A percentile compares a stretch with the other conserved stretches of the same genome.
Conservation (phyloP, 2,329 filamentous ascomycete genomes). For the Fusarium haematococcum region DNA sequence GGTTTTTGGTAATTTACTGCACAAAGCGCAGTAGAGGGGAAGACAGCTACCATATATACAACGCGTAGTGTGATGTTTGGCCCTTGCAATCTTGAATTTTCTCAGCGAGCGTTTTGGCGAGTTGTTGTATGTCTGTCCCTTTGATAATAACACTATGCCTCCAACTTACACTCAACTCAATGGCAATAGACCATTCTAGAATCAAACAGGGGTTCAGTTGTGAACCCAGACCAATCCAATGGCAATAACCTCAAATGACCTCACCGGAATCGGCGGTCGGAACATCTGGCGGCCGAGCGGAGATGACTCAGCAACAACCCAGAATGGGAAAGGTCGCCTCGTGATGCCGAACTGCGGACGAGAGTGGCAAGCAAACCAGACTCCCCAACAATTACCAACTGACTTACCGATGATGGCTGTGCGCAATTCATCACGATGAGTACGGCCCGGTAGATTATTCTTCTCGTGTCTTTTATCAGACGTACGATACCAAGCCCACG, state of each 20-base stretch:
- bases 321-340: conserved; percentile 42
- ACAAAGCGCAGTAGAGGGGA: background rate
- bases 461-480: conserved; percentile 28
- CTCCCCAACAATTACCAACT: conserved; percentile 30
- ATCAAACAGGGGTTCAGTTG: background rate
- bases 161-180: background rate
- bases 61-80: background rate
- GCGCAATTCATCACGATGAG: conserved; percentile 45
- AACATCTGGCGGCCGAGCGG: conserved; percentile 36
- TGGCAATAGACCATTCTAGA: conserved; percentile 1
- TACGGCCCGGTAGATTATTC: conserved; percentile 38
- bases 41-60: conserved; percentile 3
- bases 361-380: conserved; percentile 44
- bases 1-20: background rate
- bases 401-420: conserved; percentile 33
- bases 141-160: background rate
- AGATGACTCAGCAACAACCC: conserved; percentile 42
- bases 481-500: conserved; percentile 12
- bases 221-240: conserved; percentile 10
- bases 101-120: background rate
- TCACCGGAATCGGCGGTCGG: conserved; percentile 24
- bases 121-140: background rate
- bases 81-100: background rate
- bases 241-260: conserved; percentile 1
- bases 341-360: conserved; percentile 46